A percentile compares a stretch with the other conserved stretches of the same genome.
These are phyloP conservation scores for Trypanosoma vivax DNA, from an alignment of 208 protist species.

Conservation along the genomic window DNA sequence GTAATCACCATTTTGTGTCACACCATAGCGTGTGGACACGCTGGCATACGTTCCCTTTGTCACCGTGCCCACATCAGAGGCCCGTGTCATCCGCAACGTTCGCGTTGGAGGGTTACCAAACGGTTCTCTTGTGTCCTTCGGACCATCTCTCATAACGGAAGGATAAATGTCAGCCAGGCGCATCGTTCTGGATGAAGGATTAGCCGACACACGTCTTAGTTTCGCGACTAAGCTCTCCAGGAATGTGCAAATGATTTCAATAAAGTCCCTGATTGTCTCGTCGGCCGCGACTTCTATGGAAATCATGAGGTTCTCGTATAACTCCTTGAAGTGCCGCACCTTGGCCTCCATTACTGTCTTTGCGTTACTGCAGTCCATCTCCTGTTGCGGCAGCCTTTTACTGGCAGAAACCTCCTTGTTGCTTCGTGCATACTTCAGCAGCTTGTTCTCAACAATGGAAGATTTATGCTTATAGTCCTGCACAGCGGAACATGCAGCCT, in stretches of 20 bases:
- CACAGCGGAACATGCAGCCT: slow-evolving; percentile 13
- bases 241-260: slow-evolving; percentile 32
- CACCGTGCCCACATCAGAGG: no score
- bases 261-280: slow-evolving; percentile 39
- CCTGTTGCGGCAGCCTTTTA: slow-evolving; percentile 42
- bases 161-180: no score
- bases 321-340: slow-evolving; percentile 24
- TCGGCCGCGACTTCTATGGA: slow-evolving; percentile 29
- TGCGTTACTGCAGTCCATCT: slow-evolving; percentile 11
- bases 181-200: no score
- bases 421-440: slow-evolving; percentile 36
- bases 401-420: slow-evolving; percentile 31
- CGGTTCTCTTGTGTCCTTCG: no score
- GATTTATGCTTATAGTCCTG: slow-evolving; percentile 18
- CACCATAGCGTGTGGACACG: no score
- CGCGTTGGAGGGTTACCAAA: no score
- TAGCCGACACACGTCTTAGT: no score
- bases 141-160: no score
- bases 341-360: slow-evolving; percentile 22
- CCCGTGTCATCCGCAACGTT: no score
- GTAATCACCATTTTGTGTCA: no score
- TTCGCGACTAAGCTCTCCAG: not conserved
- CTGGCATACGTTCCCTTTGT: no score
- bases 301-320: slow-evolving; percentile 41
- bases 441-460: slow-evolving; percentile 31